Conservation (phyloP, 2,329 filamentous ascomycete species). For the Sphaerulina vaccinii region DNA sequence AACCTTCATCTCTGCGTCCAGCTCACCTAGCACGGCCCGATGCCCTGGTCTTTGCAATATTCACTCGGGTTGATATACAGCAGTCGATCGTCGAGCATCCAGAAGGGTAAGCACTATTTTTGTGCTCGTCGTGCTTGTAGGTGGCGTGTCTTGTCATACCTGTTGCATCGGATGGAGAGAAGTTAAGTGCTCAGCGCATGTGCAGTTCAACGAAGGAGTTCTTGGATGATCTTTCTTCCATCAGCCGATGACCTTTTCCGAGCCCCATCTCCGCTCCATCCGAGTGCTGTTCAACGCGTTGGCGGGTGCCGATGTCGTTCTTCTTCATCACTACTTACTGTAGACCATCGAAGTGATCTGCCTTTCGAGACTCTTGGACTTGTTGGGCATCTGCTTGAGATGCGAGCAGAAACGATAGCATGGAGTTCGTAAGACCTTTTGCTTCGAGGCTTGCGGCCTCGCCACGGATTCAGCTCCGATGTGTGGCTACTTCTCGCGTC, state of each 20-base stretch:
- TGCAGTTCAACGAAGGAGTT: no score
- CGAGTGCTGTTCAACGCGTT: neutral
- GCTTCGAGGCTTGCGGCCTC: conserved; percentile 23
- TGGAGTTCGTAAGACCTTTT: conserved; percentile 27
- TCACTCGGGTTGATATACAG: no score
- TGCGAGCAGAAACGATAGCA: conserved; percentile 12
- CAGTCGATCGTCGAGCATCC: no score
- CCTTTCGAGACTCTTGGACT: neutral
- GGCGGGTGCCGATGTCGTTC: neutral
- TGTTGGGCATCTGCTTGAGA: neutral
- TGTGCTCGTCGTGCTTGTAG: no score
- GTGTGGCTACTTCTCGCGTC: conserved; percentile 21
- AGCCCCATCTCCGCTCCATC: neutral
- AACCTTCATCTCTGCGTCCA: no score
- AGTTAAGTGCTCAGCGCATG: no score
- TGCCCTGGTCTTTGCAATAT: no score
- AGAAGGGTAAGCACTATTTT: no score
- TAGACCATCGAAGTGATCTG: neutral
- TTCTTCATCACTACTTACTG: neutral
- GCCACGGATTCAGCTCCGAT: conserved; percentile 19
- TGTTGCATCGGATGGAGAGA: no score
- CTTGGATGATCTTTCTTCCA: neutral
- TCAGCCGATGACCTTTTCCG: neutral
- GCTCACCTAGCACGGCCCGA: no score
- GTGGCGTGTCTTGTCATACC: no score